Evolutionary conservation across 2,329 filamentous ascomycete genomes (phyloP).

Genomic region (Trichophyton benhamiae): DNA sequence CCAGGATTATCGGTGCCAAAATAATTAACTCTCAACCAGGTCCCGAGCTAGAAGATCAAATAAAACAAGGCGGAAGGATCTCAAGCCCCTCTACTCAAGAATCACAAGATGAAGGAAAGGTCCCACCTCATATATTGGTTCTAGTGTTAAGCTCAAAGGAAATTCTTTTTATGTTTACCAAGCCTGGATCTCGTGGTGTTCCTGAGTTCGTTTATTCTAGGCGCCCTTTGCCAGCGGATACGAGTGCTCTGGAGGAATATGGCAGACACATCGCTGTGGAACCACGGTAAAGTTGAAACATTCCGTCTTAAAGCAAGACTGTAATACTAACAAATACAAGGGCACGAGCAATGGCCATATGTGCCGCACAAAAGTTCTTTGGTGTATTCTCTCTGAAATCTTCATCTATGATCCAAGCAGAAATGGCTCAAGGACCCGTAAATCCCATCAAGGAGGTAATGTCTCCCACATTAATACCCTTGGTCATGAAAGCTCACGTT

Average conservation of each 20-base stretch:
- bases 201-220: conserved; percentile 51
- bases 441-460: conserved; percentile 48
- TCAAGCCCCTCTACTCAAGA: neutral
- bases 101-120: conserved; percentile 11
- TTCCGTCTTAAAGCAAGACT: neutral
- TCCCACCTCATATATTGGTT: conserved; percentile 71
- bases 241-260: conserved; percentile 43
- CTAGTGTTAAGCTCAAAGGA: conserved; percentile 62
- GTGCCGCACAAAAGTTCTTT: conserved; percentile 57
- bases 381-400: conserved; percentile 58
- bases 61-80: conserved; percentile 16
- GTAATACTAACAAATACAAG: conserved; percentile 18
- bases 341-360: conserved; percentile 52
- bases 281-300: conserved; percentile 46
- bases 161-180: conserved; percentile 63
- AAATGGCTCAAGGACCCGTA: conserved; percentile 41
- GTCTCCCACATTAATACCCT: conserved; percentile 6
- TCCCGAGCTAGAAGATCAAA: conserved; percentile 24
- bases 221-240: conserved; percentile 47
- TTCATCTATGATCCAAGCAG: conserved; percentile 38
- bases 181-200: conserved; percentile 31
- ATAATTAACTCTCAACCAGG: conserved; percentile 53
- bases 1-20: conserved; percentile 64
- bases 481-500: conserved; percentile 3
- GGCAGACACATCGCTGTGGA: conserved; percentile 64